Conservation (phyloP, 176 grass and related monocot species). For the Musa beccarii region DNA sequence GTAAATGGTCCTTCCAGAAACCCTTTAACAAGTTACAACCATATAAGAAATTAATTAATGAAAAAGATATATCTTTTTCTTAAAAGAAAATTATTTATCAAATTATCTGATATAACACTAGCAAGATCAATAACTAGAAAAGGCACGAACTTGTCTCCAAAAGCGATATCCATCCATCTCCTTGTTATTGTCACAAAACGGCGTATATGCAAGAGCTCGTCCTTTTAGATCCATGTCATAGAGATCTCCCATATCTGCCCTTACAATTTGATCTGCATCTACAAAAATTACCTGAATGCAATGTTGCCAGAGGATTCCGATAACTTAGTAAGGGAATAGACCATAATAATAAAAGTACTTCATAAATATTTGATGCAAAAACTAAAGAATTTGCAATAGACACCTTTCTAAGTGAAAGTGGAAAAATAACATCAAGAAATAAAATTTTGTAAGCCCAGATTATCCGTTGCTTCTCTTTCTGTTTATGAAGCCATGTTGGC, state of each 20-base stretch:
- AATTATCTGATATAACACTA: background rate
- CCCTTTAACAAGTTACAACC: constrained; percentile 37
- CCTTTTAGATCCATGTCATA: constrained; percentile 98
- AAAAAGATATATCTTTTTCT: background rate
- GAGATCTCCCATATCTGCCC: constrained; percentile 97
- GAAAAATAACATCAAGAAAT: constrained; percentile 99
- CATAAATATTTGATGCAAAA: background rate
- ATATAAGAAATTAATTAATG: background rate
- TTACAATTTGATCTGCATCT: constrained; percentile 96
- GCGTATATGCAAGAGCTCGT: constrained; percentile 88
- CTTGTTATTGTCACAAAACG: constrained; percentile 99
- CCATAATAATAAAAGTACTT: constrained; percentile 3
- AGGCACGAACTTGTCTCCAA: constrained; percentile 89
- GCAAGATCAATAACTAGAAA: background rate
- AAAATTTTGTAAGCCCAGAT: constrained; percentile 99
- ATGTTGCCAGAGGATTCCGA: background rate
- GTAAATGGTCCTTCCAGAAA: constrained; percentile 98
- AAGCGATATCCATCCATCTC: constrained; percentile 99
- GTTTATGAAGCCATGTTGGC: constrained; percentile 99
- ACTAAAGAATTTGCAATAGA: background rate
- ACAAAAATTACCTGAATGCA: constrained; percentile 89
- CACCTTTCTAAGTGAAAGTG: constrained; percentile 92
- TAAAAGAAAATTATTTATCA: background rate
- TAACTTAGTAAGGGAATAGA: constrained; percentile 1
- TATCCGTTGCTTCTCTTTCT: constrained; percentile 98